Base-by-base conservation (phyloP, 2,329 filamentous ascomycete species). In the Botryotinia narcissicola region DNA sequence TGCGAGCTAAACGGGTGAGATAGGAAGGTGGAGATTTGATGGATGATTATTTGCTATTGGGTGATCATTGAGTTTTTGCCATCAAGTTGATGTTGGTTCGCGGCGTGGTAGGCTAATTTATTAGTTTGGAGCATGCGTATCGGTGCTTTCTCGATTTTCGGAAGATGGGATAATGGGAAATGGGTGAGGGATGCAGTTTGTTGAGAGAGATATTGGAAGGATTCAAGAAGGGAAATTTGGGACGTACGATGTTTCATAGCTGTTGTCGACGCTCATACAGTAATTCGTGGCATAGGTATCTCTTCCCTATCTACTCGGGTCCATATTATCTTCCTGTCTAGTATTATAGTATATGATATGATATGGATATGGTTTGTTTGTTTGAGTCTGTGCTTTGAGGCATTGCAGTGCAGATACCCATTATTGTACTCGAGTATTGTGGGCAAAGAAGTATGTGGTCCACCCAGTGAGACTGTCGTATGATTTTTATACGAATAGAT, bases 391-490 rank as follows among this genome's bases (percentile, higher is more conserved):
- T 64, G 18, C 25, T 40, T 46, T 25, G 61, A n/a, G 61, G 29
- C n/a, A 64, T 46, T 64, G n/a, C 61, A 46, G 61, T 64, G n/a
- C 61, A 46, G 61, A 64, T 64, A 64, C 20, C 18, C 51, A 57
- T 57, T 22, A n/a, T 54, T n/a, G 25, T n/a, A 16, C 25, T n/a
- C 48, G 48, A 54, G 48, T 54, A n/a, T 54, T 44, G n/a, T 64
- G 40, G n/a, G 25, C 14, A n/a, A 64, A 44, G 40, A 40, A 44
- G 40, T n/a, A 29, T 62, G 60, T 37, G 8, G 32, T 61, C 22
- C 20, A 54, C 3, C 48, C 25, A 51, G 25, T 16, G 48, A 51
- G 48, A 51, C 48, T 40, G n/a, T 42, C 22, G 22, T 62, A n/a
- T 40, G n/a, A 20, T 20, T 46, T 63, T 44, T 32, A 22, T 32